A percentile compares a stretch with the other conserved stretches of the same genome.
phyloP scores from a whole-genome alignment of 352 stramenopile species.

The Phytophthora melonis region DNA sequence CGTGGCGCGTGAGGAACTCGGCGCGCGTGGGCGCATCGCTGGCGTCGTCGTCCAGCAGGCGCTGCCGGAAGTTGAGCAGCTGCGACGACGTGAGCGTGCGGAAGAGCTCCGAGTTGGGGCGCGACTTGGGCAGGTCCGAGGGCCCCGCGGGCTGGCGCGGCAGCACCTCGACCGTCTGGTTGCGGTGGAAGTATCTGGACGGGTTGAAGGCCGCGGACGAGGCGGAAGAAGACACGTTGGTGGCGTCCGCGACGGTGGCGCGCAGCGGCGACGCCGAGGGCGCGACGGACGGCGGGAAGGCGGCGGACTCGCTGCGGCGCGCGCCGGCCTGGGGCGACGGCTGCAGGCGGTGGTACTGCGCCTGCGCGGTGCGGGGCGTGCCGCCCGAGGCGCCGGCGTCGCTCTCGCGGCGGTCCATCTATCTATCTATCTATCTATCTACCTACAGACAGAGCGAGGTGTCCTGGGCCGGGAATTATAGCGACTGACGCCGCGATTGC shows the following conservation, averaged over 20 bases:
- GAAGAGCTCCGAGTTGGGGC: constrained; percentile 71
- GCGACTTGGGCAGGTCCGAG: constrained; percentile 50
- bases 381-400: constrained; percentile 26
- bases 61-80: constrained; percentile 65
- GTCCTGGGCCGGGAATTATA: constrained; percentile 9
- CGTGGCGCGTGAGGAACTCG: constrained; percentile 24
- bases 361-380: constrained; percentile 6
- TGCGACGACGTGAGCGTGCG: constrained; percentile 77
- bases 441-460: background rate
- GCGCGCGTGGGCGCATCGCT: constrained; percentile 32
- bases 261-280: background rate
- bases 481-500: constrained; percentile 27
- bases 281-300: background rate
- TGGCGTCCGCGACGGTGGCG: no score
- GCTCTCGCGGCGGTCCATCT: constrained; percentile 35
- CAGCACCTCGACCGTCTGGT: constrained; percentile 82
- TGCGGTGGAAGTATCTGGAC: constrained; percentile 63
- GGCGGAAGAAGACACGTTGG: no score
- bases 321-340: constrained; percentile 24
- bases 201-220: constrained; percentile 21
- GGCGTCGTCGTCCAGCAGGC: constrained; percentile 61
- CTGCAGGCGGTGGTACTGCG: constrained; percentile 43
- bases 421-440: constrained; percentile 12
- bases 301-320: constrained; percentile 14
- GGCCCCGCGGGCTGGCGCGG: constrained; percentile 35